These are phyloP conservation scores for Saturnispora halmiae DNA, from an alignment of 805 yeast species.

Conservation along the genomic window DNA sequence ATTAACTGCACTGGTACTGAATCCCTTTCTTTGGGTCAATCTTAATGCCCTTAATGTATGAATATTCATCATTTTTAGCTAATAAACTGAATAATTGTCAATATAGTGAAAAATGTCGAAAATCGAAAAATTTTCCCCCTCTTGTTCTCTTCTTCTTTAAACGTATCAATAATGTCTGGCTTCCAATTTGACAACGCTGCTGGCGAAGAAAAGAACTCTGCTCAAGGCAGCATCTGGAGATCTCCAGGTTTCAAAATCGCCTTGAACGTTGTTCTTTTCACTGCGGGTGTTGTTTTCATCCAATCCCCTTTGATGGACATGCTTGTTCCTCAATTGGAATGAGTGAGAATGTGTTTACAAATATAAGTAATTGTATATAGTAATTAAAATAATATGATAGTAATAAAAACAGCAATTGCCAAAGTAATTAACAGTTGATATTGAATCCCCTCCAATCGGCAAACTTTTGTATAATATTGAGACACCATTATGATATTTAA, in stretches of 20 bases:
- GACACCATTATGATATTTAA: conserved; percentile 5
- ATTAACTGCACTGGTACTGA: background rate
- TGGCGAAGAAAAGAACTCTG: conserved; percentile 16
- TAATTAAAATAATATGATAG: too few relatives aligned
- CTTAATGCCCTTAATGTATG: background rate
- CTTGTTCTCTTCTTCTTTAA: background rate
- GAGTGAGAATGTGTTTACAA: conserved; percentile 3
- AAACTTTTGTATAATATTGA: too few relatives aligned
- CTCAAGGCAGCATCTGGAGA: conserved; percentile 44
- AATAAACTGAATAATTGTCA: background rate
- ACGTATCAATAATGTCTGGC: conserved; percentile 24
- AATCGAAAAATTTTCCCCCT: too few relatives aligned
- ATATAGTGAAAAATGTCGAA: background rate
- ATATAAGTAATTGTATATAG: too few relatives aligned
- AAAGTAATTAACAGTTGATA: too few relatives aligned
- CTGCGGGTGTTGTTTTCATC: conserved; percentile 65
- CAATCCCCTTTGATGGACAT: conserved; percentile 75
- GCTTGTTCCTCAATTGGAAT: conserved; percentile 59
- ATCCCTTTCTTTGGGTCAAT: background rate
- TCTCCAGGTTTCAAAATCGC: conserved; percentile 60
- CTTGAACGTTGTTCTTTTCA: conserved; percentile 54
- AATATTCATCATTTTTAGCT: background rate
- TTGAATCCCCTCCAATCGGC: too few relatives aligned
- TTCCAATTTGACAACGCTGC: conserved; percentile 22
- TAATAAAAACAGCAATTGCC: too few relatives aligned